Evolutionary conservation across 2,329 filamentous ascomycete genomes (phyloP).

Genomic region (Clarireedia paspali): DNA sequence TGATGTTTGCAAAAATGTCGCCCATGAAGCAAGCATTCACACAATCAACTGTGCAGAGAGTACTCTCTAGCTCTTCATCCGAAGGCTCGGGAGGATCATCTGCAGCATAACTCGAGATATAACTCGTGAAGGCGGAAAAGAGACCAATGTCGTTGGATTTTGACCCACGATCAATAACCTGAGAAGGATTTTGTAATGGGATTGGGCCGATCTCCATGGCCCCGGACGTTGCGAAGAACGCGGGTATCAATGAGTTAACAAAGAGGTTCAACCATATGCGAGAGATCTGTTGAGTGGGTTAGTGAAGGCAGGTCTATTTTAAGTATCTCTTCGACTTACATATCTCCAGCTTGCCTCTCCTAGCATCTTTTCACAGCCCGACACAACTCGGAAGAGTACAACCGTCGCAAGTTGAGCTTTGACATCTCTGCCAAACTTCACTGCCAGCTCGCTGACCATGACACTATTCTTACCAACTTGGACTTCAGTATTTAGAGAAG

Average conservation of each 20-base stretch:
- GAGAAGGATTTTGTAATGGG: slow-evolving; percentile 82
- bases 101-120: slow-evolving; percentile 97
- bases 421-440: slow-evolving; percentile 90
- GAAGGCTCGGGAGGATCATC: slow-evolving; percentile 97
- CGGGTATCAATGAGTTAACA: slow-evolving; percentile 84
- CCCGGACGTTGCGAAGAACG: slow-evolving; percentile 52
- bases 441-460: slow-evolving; percentile 97
- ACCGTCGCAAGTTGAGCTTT: slow-evolving; percentile 89
- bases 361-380: slow-evolving; percentile 73
- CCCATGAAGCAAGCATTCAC: slow-evolving; percentile 83
- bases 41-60: slow-evolving; percentile 88
- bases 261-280: slow-evolving; percentile 94
- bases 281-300: slow-evolving; percentile 52
- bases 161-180: slow-evolving; percentile 81
- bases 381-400: slow-evolving; percentile 88
- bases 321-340: slow-evolving; percentile 41
- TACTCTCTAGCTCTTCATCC: slow-evolving; percentile 94
- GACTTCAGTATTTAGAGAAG: slow-evolving; percentile 87
- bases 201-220: slow-evolving; percentile 70
- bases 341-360: slow-evolving; percentile 65
- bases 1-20: slow-evolving; percentile 74
- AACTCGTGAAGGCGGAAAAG: slow-evolving; percentile 90
- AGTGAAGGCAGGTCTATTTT: slow-evolving; percentile 30
- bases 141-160: slow-evolving; percentile 74
- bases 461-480: slow-evolving; percentile 86